These are phyloP conservation scores for Piloderma croceum DNA, from an alignment of 768 basidiomycete species.

Conservation along the genomic window DNA sequence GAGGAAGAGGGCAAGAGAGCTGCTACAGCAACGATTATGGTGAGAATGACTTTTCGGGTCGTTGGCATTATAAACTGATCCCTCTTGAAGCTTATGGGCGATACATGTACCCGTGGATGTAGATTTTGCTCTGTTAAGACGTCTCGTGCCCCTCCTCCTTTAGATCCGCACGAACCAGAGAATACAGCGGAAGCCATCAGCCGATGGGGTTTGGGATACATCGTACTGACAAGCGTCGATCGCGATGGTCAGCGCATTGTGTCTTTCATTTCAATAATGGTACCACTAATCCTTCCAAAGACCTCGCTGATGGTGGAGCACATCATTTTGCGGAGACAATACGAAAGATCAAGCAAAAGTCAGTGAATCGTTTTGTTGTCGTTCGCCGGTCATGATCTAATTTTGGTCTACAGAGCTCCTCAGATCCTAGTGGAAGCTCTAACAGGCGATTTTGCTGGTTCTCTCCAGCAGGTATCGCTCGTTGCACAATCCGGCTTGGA, in stretches of 20 bases:
- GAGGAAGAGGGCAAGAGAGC: slow-evolving; percentile 69
- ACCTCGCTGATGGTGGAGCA: slow-evolving; percentile 87
- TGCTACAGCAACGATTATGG: slow-evolving; percentile 99
- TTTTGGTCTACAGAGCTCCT: slow-evolving; percentile 59
- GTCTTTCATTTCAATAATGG: slow-evolving; percentile 6
- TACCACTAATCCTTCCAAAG: no score
- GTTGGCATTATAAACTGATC: no score
- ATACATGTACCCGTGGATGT: slow-evolving; percentile 97
- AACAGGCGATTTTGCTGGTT: slow-evolving; percentile 90
- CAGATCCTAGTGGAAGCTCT: slow-evolving; percentile 94
- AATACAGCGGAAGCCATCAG: slow-evolving; percentile 97
- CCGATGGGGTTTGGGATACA: slow-evolving; percentile 96
- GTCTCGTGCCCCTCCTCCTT: slow-evolving; percentile 75
- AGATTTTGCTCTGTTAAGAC: slow-evolving; percentile 98
- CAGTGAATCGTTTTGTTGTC: slow-evolving; percentile 14
- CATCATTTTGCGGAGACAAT: slow-evolving; percentile 96
- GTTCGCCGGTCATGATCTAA: not conserved
- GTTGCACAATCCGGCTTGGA: slow-evolving; percentile 94
- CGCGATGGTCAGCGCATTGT: slow-evolving; percentile 69
- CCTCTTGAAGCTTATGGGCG: slow-evolving; percentile 82
- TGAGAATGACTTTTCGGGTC: slow-evolving; percentile 34
- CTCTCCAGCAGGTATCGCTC: slow-evolving; percentile 62
- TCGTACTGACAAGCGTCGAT: slow-evolving; percentile 94
- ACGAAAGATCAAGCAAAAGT: slow-evolving; percentile 93
- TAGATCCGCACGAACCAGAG: slow-evolving; percentile 96